Percentiles rank a stretch among this genome's conserved stretches.
These are phyloP conservation scores for Trichoderma brevicompactum DNA, from an alignment of 2,329 filamentous ascomycete species.

Conservation along the genomic window DNA sequence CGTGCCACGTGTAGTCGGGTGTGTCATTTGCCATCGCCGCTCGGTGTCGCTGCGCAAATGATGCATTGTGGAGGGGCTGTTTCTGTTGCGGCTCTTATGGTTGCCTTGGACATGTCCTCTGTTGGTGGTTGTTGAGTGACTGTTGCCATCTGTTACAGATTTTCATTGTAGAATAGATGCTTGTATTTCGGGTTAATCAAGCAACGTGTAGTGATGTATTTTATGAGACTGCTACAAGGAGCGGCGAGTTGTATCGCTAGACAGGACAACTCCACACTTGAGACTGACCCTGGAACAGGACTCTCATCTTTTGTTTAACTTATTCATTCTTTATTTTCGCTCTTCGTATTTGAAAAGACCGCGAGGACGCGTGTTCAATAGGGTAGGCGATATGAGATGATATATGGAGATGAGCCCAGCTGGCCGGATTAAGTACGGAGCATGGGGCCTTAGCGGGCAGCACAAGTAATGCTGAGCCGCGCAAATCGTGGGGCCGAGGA, in stretches of 20 bases:
- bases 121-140: neutral
- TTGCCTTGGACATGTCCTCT: neutral
- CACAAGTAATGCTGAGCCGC: conserved; percentile 8
- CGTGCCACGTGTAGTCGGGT: neutral
- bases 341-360: neutral
- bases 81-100: neutral
- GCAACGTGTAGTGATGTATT: no score
- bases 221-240: no score
- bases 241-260: no score
- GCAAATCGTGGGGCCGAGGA: conserved; percentile 24
- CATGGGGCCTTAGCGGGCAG: neutral
- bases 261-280: no score
- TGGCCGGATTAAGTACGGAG: neutral
- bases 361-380: neutral
- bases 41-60: neutral
- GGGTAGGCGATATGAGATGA: neutral
- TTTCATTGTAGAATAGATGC: no score
- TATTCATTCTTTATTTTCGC: neutral
- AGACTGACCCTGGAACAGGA: no score
- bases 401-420: neutral
- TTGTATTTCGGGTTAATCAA: no score
- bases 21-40: neutral
- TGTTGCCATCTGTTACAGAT: no score
- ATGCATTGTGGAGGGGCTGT: no score
- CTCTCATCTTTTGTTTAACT: neutral